A percentile compares a stretch with the other conserved stretches of the same genome.
These are phyloP conservation scores for Phoma herbarum DNA, from an alignment of 2,329 filamentous ascomycete genomes.

Conservation along the genomic window DNA sequence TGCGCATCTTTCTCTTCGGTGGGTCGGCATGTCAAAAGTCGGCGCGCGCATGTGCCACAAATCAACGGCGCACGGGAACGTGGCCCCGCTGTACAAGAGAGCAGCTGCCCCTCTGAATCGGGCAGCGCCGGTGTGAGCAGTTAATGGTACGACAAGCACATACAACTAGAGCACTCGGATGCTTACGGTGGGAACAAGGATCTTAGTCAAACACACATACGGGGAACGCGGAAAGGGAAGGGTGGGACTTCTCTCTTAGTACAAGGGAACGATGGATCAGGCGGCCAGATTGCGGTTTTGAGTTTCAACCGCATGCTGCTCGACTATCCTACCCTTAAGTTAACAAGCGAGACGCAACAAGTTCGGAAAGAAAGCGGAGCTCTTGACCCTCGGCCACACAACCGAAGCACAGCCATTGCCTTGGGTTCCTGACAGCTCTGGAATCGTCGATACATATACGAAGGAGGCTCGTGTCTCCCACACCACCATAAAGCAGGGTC, in stretches of 20 bases:
- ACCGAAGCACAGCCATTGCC: constrained; percentile 28
- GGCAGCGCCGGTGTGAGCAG: constrained; percentile 35
- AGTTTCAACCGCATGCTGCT: constrained; percentile 31
- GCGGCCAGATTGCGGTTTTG: constrained; percentile 30
- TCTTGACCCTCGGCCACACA: constrained; percentile 27
- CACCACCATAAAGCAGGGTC: constrained; percentile 21
- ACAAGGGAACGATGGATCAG: constrained; percentile 27
- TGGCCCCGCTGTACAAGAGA: constrained; percentile 24
- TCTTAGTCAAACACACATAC: constrained; percentile 19
- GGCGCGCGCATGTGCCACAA: constrained; percentile 28
- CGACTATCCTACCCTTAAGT: constrained; percentile 31
- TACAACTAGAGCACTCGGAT: constrained; percentile 7
- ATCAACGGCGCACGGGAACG: constrained; percentile 19
- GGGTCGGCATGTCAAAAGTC: constrained; percentile 28
- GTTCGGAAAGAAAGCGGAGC: constrained; percentile 24
- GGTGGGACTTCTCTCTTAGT: constrained; percentile 18
- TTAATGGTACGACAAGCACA: constrained; percentile 37
- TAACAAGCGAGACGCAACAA: constrained; percentile 34
- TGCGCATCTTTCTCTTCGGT: constrained; percentile 25
- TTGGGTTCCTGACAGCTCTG: constrained; percentile 27
- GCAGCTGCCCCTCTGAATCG: constrained; percentile 26
- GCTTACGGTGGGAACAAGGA: constrained; percentile 14
- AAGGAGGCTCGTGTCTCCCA: constrained; percentile 25
- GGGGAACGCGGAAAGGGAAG: constrained; percentile 28
- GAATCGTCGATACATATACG: constrained; percentile 38